A percentile compares a stretch with the other conserved stretches of the same genome.
Evolutionary conservation across 768 basidiomycete genomes (phyloP).

Genomic region (Leccinum disarticulatum): DNA sequence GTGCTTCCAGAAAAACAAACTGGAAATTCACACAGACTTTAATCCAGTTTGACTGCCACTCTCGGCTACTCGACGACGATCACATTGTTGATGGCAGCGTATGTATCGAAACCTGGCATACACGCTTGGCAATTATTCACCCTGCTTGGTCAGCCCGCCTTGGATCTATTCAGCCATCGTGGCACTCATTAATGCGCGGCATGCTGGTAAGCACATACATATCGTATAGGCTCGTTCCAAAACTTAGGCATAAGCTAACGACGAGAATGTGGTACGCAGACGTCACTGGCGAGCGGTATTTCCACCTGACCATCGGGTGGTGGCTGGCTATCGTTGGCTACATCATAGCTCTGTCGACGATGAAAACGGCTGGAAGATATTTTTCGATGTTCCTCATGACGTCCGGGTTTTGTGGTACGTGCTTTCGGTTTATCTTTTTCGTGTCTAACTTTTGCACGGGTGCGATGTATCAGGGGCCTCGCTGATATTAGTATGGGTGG

Average conservation of each 20-base stretch:
- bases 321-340: neutral
- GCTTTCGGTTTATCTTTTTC: neutral
- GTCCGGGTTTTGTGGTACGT: neutral
- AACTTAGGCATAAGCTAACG: neutral
- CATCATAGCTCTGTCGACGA: neutral
- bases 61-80: constrained; percentile 61
- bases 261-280: neutral
- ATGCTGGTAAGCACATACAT: neutral
- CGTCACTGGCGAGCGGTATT: neutral
- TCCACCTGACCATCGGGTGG: neutral
- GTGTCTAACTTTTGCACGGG: neutral
- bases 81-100: constrained; percentile 61
- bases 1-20: constrained; percentile 4
- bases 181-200: neutral
- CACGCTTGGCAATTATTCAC: neutral
- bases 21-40: neutral
- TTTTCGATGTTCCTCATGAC: neutral
- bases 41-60: constrained; percentile 52
- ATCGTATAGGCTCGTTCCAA: neutral
- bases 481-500: neutral
- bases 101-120: neutral
- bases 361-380: neutral
- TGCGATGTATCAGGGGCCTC: neutral
- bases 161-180: neutral
- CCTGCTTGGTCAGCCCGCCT: neutral